A percentile compares a stretch with the other conserved stretches of the same genome.
Conservation (phyloP, 768 basidiomycete species). For the Russula sp. region DNA sequence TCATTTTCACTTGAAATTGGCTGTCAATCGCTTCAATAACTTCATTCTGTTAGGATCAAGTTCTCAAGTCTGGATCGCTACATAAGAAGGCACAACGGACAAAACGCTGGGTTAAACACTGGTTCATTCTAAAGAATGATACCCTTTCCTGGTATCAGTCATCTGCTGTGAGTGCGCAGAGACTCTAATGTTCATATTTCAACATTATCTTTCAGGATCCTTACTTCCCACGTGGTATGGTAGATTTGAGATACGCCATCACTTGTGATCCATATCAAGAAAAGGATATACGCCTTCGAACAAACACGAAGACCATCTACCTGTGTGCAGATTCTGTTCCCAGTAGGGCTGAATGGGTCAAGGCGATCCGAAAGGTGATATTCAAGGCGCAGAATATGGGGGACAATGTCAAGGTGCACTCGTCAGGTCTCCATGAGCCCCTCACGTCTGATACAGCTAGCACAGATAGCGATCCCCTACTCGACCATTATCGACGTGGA, state of each 20-base stretch:
- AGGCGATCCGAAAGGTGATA: constrained; percentile 87
- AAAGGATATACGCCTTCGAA: constrained; percentile 74
- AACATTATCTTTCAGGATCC: constrained; percentile 58
- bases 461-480: constrained; percentile 88
- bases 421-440: not conserved
- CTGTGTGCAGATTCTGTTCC: constrained; percentile 74
- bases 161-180: constrained; percentile 55
- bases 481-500: constrained; percentile 85
- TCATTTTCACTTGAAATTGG: constrained; percentile 28
- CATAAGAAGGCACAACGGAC: constrained; percentile 84
- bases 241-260: constrained; percentile 91
- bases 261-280: constrained; percentile 77
- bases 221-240: constrained; percentile 94
- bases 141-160: constrained; percentile 96
- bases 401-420: constrained; percentile 79
- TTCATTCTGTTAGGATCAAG: constrained; percentile 58
- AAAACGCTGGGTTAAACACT: constrained; percentile 89
- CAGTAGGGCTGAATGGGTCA: constrained; percentile 92
- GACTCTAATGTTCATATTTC: constrained; percentile 1
- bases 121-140: constrained; percentile 95
- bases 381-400: constrained; percentile 97
- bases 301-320: constrained; percentile 67
- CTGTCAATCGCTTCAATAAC: constrained; percentile 6
- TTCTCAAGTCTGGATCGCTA: constrained; percentile 86
- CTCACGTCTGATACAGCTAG: not conserved